Evolutionary conservation across 2,329 filamentous ascomycete species (phyloP).

Genomic region (Capronia americana): DNA sequence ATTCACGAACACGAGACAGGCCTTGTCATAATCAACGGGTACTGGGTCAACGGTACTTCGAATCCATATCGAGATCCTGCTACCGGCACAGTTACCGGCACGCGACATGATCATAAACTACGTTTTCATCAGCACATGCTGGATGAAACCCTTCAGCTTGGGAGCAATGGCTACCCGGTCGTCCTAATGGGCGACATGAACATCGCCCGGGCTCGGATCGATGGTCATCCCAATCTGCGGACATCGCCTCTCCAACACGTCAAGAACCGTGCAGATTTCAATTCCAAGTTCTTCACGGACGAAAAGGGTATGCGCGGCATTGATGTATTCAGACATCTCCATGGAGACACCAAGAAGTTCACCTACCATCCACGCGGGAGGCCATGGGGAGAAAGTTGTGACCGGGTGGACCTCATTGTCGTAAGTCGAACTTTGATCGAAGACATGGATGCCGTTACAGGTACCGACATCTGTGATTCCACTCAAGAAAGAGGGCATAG

Average conservation of each 20-base stretch:
- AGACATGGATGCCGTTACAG: conserved; percentile 43
- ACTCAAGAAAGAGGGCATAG: conserved; percentile 57
- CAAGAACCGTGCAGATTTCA: conserved; percentile 60
- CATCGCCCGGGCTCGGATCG: conserved; percentile 52
- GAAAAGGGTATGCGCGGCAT: conserved; percentile 46
- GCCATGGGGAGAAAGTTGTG: conserved; percentile 59
- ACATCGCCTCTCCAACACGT: conserved; percentile 56
- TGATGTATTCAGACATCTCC: conserved; percentile 57
- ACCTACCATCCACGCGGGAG: conserved; percentile 56
- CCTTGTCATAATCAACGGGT: conserved; percentile 57
- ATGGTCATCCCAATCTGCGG: conserved; percentile 57
- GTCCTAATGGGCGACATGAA: conserved; percentile 62
- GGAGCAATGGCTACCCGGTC: conserved; percentile 51
- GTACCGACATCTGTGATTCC: conserved; percentile 52
- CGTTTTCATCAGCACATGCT: conserved; percentile 56
- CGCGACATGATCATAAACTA: conserved; percentile 60
- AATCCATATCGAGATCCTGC: conserved; percentile 45
- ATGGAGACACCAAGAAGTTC: conserved; percentile 53
- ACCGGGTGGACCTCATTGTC: conserved; percentile 61
- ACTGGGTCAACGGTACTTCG: conserved; percentile 61
- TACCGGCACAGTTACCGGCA: conserved; percentile 53
- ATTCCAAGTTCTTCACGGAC: conserved; percentile 54
- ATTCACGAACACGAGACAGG: conserved; percentile 42
- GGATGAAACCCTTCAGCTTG: conserved; percentile 52
- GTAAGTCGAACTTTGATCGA: conserved; percentile 51